Evolutionary conservation across 345 rosid genomes (phyloP).

Genomic region (Kernera saxatilis): DNA sequence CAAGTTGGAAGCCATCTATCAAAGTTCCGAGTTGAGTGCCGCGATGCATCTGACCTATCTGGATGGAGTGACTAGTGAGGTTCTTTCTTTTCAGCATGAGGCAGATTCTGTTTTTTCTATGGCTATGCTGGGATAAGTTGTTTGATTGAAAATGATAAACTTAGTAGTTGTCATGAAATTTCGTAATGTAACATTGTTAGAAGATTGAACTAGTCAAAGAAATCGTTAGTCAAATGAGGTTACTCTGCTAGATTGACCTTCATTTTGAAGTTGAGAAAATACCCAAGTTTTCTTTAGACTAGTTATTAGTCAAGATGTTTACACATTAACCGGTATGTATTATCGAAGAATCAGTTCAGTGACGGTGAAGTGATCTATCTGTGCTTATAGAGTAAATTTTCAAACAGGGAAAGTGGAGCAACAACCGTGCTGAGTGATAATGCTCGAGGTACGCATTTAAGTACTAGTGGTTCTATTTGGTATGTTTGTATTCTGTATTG

Average conservation of each 20-base stretch:
- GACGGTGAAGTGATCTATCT: background rate
- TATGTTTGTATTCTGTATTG: background rate
- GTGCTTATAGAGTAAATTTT: conserved; percentile 20
- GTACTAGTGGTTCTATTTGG: background rate
- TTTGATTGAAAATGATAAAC: conserved; percentile 7
- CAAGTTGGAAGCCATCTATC: conserved; percentile 72
- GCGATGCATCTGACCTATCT: conserved; percentile 79
- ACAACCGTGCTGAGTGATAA: conserved; percentile 92
- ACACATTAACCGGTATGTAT: background rate
- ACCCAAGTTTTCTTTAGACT: background rate
- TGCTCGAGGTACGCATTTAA: conserved; percentile 68
- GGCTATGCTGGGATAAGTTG: background rate
- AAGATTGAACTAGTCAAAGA: background rate
- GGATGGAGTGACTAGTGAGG: conserved; percentile 97
- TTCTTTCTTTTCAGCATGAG: background rate
- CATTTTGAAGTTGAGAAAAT: no score
- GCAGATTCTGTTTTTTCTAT: conserved; percentile 11
- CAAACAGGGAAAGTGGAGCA: conserved; percentile 57
- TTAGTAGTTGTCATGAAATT: background rate
- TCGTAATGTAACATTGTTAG: background rate
- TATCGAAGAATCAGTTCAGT: background rate
- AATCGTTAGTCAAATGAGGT: conserved; percentile 1
- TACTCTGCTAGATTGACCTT: no score
- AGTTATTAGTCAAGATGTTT: background rate
- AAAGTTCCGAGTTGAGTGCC: conserved; percentile 80